Evolutionary conservation across 345 rosid species (phyloP), one percentile per base, ranked within the genome.

Genomic region (Sisymbrium irio): DNA sequence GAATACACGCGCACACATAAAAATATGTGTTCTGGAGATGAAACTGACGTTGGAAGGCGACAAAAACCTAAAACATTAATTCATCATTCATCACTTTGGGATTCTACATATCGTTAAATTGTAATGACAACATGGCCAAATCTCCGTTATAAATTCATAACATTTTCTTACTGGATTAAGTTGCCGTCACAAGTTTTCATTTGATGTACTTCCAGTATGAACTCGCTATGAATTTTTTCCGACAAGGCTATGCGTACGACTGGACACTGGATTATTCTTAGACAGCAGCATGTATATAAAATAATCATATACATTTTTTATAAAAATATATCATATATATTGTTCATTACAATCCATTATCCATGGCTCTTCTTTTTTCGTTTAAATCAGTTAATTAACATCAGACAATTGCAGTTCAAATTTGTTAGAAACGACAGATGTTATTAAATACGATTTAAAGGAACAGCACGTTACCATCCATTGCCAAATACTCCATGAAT

Each of bases 381-480:
- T 57, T 12, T 33, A 13, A 47, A 17, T 28, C 5, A 61, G 33
- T 62, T n/a, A 47, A 27, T 46, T 59, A 58, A 35, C 49, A 39
- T 67, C 18, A 44, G 42, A 37, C 15, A 59, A 37, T 25, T 39
- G 62, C 53, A 40, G 18, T 22, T 62, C 25, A 28, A 8, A n/a
- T 50, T 62, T 6, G 33, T 30, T 32, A 41, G 36, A 62, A 51
- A 53, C 63, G 76, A 51, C 60, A 40, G 17, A 72, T 19, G 17
- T 62, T 50, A 44, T 41, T 19, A 72, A 72, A 72, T 56, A 54
- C 6, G 13, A 42, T 53, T 61, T 42, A 20, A 73, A 65, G 32
- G 53, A 64, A 7, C 19, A 32, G 39, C 57, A 27, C 45, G 59
- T 65, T 65, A 45, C 55, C 50, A 65, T 73, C 58, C 49, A 44